These are phyloP conservation scores for Candida incommunis DNA, from an alignment of 805 yeast genomes.

Conservation along the genomic window DNA sequence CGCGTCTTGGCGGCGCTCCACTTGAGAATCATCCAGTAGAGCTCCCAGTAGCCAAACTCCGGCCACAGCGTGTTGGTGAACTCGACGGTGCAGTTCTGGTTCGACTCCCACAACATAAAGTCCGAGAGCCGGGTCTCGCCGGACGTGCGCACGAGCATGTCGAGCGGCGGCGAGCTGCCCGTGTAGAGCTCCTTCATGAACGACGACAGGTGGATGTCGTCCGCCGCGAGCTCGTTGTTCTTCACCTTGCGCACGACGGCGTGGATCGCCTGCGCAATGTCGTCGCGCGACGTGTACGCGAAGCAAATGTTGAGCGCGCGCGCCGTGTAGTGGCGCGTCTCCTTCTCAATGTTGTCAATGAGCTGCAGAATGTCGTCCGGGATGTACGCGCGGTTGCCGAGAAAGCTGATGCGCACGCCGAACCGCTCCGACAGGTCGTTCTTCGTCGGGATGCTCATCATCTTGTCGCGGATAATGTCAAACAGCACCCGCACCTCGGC, in stretches of 20 bases:
- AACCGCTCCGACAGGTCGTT: constrained; percentile 6
- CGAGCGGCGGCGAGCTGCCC: constrained; percentile 59
- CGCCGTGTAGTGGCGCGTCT: constrained; percentile 39
- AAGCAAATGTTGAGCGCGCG: constrained; percentile 42
- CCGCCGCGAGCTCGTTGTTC: constrained; percentile 10
- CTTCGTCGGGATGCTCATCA: constrained; percentile 15
- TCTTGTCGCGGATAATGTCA: constrained; percentile 17
- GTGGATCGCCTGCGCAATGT: constrained; percentile 56
- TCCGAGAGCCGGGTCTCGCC: constrained; percentile 82
- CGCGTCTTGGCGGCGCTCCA: constrained; percentile 34
- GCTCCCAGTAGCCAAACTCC: constrained; percentile 57
- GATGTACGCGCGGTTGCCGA: constrained; percentile 60
- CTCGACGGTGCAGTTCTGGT: constrained; percentile 52
- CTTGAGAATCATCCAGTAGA: constrained; percentile 58
- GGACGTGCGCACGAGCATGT: constrained; percentile 72
- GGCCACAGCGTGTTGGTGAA: constrained; percentile 84
- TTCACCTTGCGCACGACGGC: constrained; percentile 25
- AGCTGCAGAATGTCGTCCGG: constrained; percentile 57
- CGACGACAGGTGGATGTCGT: constrained; percentile 31
- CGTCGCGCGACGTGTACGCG: constrained; percentile 90
- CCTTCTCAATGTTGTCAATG: constrained; percentile 45
- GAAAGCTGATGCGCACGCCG: constrained; percentile 33
- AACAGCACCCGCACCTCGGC: constrained; percentile 70
- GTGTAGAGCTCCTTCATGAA: constrained; percentile 53
- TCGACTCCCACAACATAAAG: constrained; percentile 73